Base-by-base conservation (phyloP, 768 basidiomycete species). In the Tephrocybe sp. region DNA sequence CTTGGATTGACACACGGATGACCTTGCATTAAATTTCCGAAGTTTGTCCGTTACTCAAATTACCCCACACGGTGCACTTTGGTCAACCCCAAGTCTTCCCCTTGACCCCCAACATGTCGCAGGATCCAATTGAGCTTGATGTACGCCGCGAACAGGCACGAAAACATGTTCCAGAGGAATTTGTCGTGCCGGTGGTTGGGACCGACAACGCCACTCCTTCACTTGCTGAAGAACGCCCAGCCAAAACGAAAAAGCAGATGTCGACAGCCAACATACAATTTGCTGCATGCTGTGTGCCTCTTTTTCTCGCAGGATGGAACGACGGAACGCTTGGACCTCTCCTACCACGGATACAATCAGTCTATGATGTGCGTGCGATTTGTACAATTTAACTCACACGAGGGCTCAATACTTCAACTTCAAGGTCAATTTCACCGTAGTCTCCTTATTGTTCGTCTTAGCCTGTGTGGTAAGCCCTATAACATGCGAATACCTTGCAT, bases 301-400 rank as follows among this genome's bases (percentile, higher is more conserved):
- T 86, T 39, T 83, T 84, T 51, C 65, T 88, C 3, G 75, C 75
- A 13, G 90, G 90, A 13, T 92, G 88, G 88, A 89, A 86, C 58
- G 89, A 90, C 63, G 84, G 83, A 11, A 77, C 83, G 0, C 79
- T 80, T 12, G 90, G 90, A 1, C 88, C 90, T 1, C 65, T 93
- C 16, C 65, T 92, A 4, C 89, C 87, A 1, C 74, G 82, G 9
- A 83, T 92, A 40, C 88, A 87, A 62, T 63, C 65, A 6, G 75
- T 58, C 69, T 89, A 72, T 58, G 54, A 51, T 67, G 79, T 61
- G 79, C 78, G 60, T 69, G 70, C 57, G 79, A 78, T 56, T 16
- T 66, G 41, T 15, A 26, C 11, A 1, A 37, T 43, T 21, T 18
- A 32, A 26, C 7, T 3, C n/a, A 27, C 18, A n/a, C n/a, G n/a